phyloP scores from a whole-genome alignment of 176 grass and related monocot species.

The Zizania latifolia region DNA sequence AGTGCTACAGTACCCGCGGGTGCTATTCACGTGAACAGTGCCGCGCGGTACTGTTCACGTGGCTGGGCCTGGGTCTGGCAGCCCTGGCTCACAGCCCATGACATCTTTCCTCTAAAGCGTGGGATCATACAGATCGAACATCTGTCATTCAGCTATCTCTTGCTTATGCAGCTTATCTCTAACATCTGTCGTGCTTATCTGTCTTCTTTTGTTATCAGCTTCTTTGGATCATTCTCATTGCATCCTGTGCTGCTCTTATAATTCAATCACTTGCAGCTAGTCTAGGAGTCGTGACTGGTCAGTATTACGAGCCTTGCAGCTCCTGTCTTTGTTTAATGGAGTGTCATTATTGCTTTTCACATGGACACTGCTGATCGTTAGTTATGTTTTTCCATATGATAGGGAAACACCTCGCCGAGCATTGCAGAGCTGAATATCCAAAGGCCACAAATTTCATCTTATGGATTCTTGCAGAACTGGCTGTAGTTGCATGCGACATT shows the following conservation, averaged over 20 bases:
- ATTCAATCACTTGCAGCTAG: conserved; percentile 95
- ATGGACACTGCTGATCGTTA: conserved; percentile 11
- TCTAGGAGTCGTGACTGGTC: conserved; percentile 93
- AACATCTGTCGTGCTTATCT: too few relatives aligned
- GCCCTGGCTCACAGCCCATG: too few relatives aligned
- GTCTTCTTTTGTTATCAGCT: conserved; percentile 50
- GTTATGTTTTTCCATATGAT: conserved; percentile 17
- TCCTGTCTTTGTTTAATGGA: conserved; percentile 14
- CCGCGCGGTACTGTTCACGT: too few relatives aligned
- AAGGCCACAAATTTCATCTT: conserved; percentile 80
- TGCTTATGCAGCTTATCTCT: conserved; percentile 15
- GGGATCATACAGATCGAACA: neutral
- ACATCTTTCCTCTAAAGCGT: neutral
- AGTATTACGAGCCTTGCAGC: conserved; percentile 1
- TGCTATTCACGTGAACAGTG: too few relatives aligned
- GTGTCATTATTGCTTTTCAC: neutral
- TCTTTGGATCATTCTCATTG: conserved; percentile 95
- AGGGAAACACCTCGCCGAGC: conserved; percentile 98
- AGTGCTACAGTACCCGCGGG: too few relatives aligned
- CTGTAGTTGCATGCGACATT: conserved; percentile 95
- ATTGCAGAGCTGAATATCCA: conserved; percentile 89
- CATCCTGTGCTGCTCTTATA: conserved; percentile 91
- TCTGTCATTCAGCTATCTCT: neutral
- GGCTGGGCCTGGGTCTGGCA: too few relatives aligned
- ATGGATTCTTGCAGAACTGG: conserved; percentile 96